phyloP scores from a whole-genome alignment of 208 protist species.

The Leishmania martiniquensis region DNA sequence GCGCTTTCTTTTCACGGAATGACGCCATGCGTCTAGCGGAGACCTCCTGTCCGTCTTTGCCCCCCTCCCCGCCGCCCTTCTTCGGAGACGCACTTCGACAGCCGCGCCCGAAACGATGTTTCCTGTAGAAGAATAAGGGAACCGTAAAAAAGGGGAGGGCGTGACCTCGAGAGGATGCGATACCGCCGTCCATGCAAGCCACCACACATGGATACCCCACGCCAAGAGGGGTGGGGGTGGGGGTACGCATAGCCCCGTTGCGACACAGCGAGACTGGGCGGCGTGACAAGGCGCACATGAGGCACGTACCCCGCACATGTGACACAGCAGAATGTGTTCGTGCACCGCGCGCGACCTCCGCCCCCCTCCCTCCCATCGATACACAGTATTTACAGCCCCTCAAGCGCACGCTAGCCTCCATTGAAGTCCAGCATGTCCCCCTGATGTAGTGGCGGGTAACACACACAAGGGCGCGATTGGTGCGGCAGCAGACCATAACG shows the following conservation, averaged over 20 bases:
- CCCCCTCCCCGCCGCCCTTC: too few species aligned
- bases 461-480: slow-evolving; percentile 66
- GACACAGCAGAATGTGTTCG: background rate
- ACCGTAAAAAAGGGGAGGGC: too few species aligned
- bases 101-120: background rate
- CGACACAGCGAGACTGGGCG: background rate
- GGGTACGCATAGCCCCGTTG: background rate
- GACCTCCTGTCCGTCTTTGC: background rate
- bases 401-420: background rate
- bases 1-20: background rate
- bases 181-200: background rate
- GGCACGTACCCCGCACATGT: background rate
- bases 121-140: background rate
- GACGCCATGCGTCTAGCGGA: background rate
- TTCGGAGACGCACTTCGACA: background rate
- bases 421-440: background rate
- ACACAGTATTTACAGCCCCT: background rate
- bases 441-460: slow-evolving; percentile 45
- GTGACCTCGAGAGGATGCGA: too few species aligned
- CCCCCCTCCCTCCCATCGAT: too few species aligned
- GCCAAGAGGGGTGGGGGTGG: too few species aligned
- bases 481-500: slow-evolving; percentile 69
- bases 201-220: background rate
- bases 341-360: background rate
- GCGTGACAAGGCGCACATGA: background rate